Evolutionary conservation across 768 basidiomycete species (phyloP), one percentile per base, ranked within the genome.

Genomic region (Tubosaeta sp.): DNA sequence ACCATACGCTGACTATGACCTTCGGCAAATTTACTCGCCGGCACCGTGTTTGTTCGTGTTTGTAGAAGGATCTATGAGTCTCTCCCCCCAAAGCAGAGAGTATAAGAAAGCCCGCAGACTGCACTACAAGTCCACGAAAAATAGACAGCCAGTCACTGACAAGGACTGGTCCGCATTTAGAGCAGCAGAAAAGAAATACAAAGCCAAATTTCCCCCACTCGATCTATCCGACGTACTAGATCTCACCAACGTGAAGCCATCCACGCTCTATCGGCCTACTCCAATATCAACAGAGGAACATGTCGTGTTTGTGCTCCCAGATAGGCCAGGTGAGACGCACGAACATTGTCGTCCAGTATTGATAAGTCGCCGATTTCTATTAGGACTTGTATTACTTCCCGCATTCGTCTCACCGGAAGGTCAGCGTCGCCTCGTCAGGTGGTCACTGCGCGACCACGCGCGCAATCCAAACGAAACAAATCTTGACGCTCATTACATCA

Each of bases 371-470:
- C n/a, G 6, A n/a, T 19, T 12, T 47, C 22, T 64, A 22, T 22
- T 22, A 95, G 95, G 95, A 17, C 81, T 97, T 26, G 86, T 97
- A 17, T 67, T 97, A 19, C 69, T 99, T 6, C 94, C 95, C 11
- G 75, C 76, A 0, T 93, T 86, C 61, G 62, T 97, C 16, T 72
- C 83, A 2, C 71, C 71, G 0, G 62, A 71, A 16, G 75, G 82
- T 34, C 95, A 98, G 64, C 78, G 83, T 22, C 65, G 76, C 1
- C 78, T 97, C 5, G 76, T 90, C 25, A 71, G 70, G 50, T 88
- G 90, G 81, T 81, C 89, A 22, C 80, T 99, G 7, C 63, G 74
- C 10, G 78, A 86, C 17, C 91, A 95, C 59, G 87, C 94, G 1
- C 76, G 77, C 3, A 69, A 76, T 34, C 91, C 92, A 0, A 97